Evolutionary conservation across 1,284 basidiomycete genomes (phyloP).

Genomic region (Ustilago tritici): DNA sequence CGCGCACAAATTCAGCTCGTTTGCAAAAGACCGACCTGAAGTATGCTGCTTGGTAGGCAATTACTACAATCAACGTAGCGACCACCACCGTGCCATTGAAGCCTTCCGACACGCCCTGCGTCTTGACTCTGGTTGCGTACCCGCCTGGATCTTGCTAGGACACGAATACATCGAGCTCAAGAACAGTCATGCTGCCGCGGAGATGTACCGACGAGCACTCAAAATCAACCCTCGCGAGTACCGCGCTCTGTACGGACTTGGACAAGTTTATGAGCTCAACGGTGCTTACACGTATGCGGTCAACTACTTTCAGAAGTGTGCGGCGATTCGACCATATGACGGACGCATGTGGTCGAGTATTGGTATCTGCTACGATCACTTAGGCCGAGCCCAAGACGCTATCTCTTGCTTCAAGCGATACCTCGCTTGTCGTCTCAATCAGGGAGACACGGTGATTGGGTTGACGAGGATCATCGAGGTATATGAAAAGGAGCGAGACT

Average conservation of each 20-base stretch:
- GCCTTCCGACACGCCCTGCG: conserved; percentile 94
- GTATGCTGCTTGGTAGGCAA: conserved; percentile 95
- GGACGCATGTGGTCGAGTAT: conserved; percentile 95
- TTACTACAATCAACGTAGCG: conserved; percentile 90
- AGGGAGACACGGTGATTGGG: conserved; percentile 57
- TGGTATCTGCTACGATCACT: conserved; percentile 91
- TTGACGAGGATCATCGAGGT: conserved; percentile 64
- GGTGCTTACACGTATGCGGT: conserved; percentile 96
- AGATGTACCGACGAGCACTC: conserved; percentile 93
- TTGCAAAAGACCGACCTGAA: conserved; percentile 71
- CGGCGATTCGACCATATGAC: conserved; percentile 92
- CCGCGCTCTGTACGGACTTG: conserved; percentile 97
- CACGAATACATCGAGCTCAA: conserved; percentile 99
- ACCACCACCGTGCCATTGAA: conserved; percentile 94
- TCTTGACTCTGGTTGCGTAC: conserved; percentile 91
- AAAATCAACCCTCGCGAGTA: conserved; percentile 92
- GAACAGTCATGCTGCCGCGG: conserved; percentile 97
- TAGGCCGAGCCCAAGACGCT: conserved; percentile 71
- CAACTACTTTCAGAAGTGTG: conserved; percentile 96
- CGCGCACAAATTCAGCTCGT: conserved; percentile 75
- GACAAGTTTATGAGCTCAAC: conserved; percentile 95
- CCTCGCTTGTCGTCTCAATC: conserved; percentile 63
- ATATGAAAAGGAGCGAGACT: conserved; percentile 58
- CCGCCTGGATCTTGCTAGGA: conserved; percentile 99
- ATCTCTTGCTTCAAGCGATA: conserved; percentile 67